Conservation (phyloP, 2,329 filamentous ascomycete genomes). For the Scedosporium boydii region DNA sequence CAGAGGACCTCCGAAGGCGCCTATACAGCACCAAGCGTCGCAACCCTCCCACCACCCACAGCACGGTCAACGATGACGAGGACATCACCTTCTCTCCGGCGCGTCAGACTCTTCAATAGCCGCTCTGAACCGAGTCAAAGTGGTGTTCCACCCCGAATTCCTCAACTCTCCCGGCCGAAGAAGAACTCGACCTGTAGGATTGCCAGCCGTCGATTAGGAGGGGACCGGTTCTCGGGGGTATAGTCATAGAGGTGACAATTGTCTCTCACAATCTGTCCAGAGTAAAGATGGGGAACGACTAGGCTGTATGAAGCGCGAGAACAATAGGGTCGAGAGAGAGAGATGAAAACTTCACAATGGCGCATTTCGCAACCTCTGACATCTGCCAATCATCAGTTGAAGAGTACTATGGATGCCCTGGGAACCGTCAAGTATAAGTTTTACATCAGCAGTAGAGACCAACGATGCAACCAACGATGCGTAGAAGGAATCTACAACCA, state of each 20-base stretch:
- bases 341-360: background rate
- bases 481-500: background rate
- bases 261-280: too few species aligned
- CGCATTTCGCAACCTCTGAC: background rate
- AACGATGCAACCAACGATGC: background rate
- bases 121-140: conserved; percentile 93
- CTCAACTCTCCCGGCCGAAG: conserved; percentile 78
- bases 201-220: too few species aligned
- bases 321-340: background rate
- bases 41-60: conserved; percentile 88
- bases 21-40: conserved; percentile 96
- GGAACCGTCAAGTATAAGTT: background rate
- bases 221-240: too few species aligned
- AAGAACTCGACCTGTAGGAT: too few species aligned
- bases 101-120: conserved; percentile 96
- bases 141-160: conserved; percentile 97
- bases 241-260: too few species aligned
- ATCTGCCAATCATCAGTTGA: background rate
- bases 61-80: conserved; percentile 91
- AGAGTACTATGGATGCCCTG: background rate
- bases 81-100: conserved; percentile 90
- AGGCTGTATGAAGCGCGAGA: too few species aligned
- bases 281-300: too few species aligned
- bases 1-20: conserved; percentile 57
- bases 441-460: background rate